A percentile compares a stretch with the other conserved stretches of the same genome.
Conservation (phyloP, 1,139 yeast genomes). For the Saccharomycopsis hybrid region DNA sequence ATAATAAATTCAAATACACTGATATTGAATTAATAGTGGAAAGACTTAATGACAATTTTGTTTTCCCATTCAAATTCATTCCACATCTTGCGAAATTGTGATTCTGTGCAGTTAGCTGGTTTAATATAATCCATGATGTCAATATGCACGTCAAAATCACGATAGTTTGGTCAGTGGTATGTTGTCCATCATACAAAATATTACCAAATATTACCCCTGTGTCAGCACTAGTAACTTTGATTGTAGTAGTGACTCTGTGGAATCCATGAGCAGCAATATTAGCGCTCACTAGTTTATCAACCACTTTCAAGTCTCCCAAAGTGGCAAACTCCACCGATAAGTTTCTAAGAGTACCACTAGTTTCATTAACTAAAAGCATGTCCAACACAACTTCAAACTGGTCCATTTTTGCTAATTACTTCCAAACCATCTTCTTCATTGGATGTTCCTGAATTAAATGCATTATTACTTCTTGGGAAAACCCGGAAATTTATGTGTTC, state of each 20-base stretch:
- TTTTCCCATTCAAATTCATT: slow-evolving; percentile 99
- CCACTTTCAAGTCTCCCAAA: slow-evolving; percentile 89
- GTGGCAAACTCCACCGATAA: slow-evolving; percentile 94
- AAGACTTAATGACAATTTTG: slow-evolving; percentile 85
- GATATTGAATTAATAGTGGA: slow-evolving; percentile 55
- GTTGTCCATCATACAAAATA: slow-evolving; percentile 93
- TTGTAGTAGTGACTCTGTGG: slow-evolving; percentile 80
- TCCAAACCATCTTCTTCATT: slow-evolving; percentile 48
- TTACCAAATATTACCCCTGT: slow-evolving; percentile 97
- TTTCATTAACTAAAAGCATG: slow-evolving; percentile 90
- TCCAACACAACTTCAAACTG: slow-evolving; percentile 95
- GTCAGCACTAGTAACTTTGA: slow-evolving; percentile 95
- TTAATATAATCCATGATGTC: slow-evolving; percentile 97
- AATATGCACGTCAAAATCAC: slow-evolving; percentile 89
- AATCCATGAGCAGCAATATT: slow-evolving; percentile 96
- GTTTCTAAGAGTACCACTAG: slow-evolving; percentile 84
- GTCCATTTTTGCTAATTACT: slow-evolving; percentile 49
- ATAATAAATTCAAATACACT: slow-evolving; percentile 70
- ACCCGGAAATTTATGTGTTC: slow-evolving; percentile 80
- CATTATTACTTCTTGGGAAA: slow-evolving; percentile 48
- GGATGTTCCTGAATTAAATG: slow-evolving; percentile 32
- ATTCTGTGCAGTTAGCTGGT: slow-evolving; percentile 86
- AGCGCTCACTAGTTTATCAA: slow-evolving; percentile 87
- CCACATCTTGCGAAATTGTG: slow-evolving; percentile 96
- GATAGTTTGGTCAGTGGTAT: slow-evolving; percentile 82